Evolutionary conservation across 257 asterid genomes (phyloP).

Genomic region (Penstemon barbatus): DNA sequence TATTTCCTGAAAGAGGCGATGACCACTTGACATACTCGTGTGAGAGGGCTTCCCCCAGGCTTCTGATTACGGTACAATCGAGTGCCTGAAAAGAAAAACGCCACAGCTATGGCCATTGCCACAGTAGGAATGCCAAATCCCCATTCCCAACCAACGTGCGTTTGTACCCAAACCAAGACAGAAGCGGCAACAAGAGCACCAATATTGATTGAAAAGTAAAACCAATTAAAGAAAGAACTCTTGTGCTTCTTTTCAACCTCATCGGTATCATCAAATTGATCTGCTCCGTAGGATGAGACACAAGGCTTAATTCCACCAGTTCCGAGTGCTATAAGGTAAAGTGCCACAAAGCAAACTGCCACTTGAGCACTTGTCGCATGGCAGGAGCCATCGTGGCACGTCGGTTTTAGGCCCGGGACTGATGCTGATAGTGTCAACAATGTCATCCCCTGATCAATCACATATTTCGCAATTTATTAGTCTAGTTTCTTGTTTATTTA

Average conservation of each 20-base stretch:
- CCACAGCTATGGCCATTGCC: conserved; percentile 59
- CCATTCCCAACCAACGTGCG: conserved; percentile 66
- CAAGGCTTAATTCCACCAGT: conserved; percentile 83
- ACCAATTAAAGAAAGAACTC: conserved; percentile 70
- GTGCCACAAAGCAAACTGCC: conserved; percentile 51
- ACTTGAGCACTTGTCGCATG: conserved; percentile 49
- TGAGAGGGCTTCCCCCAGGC: conserved; percentile 75
- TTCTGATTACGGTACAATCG: conserved; percentile 60
- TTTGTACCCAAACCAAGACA: conserved; percentile 52
- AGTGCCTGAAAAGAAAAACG: conserved; percentile 70
- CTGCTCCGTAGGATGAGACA: conserved; percentile 68
- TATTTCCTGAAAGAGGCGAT: conserved; percentile 51
- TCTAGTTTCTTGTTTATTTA: too few relatives aligned
- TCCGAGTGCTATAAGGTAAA: conserved; percentile 71
- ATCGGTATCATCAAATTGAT: conserved; percentile 64
- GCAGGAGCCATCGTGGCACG: conserved; percentile 40
- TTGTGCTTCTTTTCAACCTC: conserved; percentile 55
- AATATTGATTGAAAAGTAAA: conserved; percentile 62
- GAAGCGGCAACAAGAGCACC: conserved; percentile 65
- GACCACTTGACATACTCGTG: conserved; percentile 60
- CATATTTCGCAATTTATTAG: neutral
- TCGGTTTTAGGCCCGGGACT: conserved; percentile 51
- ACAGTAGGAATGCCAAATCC: conserved; percentile 72
- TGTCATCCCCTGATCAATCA: conserved; percentile 56
- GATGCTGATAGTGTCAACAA: conserved; percentile 60